A percentile compares a stretch with the other conserved stretches of the same genome.
Conservation (phyloP, 805 yeast species). For the Saturnispora besseyi region DNA sequence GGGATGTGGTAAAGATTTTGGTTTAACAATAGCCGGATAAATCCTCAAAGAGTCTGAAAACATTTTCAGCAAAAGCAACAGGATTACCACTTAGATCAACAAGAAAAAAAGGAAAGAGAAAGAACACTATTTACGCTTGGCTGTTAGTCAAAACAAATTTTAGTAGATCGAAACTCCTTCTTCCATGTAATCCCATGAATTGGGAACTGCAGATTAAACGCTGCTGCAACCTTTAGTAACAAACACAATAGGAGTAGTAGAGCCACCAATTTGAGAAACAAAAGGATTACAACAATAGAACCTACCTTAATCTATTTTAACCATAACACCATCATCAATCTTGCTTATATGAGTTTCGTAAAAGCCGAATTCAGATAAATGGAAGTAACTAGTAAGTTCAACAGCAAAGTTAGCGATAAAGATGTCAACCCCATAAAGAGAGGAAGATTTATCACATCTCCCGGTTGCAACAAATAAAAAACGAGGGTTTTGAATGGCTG, state of each 20-base stretch:
- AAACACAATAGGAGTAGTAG: slow-evolving; percentile 8
- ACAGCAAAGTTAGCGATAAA: slow-evolving; percentile 10
- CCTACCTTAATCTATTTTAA: slow-evolving; percentile 26
- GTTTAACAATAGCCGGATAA: slow-evolving; percentile 1
- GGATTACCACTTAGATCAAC: slow-evolving; percentile 10
- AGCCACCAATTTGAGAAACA: slow-evolving; percentile 2
- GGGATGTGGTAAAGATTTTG: background rate
- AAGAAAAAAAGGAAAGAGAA: slow-evolving; percentile 10
- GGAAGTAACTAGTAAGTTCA: slow-evolving; percentile 16
- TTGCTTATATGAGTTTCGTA: slow-evolving; percentile 18
- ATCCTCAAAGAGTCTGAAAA: background rate
- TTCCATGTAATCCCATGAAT: slow-evolving; percentile 11
- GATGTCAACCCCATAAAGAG: slow-evolving; percentile 9
- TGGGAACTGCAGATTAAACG: background rate
- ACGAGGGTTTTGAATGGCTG: slow-evolving; percentile 7
- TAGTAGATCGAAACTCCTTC: slow-evolving; percentile 15
- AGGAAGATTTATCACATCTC: background rate
- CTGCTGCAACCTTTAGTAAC: slow-evolving; percentile 7
- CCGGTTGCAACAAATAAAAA: background rate
- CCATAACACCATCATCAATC: slow-evolving; percentile 28
- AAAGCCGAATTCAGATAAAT: slow-evolving; percentile 25
- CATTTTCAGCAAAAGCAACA: background rate
- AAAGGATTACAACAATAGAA: slow-evolving; percentile 28
- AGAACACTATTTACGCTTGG: slow-evolving; percentile 9
- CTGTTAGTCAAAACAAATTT: slow-evolving; percentile 15